phyloP scores from a whole-genome alignment of 345 rosid genomes.

The Brassica juncea region DNA sequence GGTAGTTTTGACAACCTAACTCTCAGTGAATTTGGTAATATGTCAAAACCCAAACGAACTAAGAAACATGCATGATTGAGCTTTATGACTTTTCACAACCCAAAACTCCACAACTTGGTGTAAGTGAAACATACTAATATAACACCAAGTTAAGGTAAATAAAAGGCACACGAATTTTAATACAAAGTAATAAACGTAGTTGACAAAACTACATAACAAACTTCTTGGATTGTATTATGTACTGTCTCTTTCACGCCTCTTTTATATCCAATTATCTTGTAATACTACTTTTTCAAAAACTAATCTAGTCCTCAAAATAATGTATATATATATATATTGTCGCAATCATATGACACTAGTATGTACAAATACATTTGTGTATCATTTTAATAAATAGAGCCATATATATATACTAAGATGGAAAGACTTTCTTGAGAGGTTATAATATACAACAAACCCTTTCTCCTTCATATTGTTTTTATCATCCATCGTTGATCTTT shows the following conservation, averaged over 20 bases:
- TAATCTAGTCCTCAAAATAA: neutral
- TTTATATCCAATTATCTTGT: slow-evolving; percentile 12
- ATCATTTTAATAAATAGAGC: neutral
- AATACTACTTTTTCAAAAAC: slow-evolving; percentile 13
- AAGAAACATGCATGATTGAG: neutral
- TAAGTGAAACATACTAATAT: neutral
- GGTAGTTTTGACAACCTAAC: neutral
- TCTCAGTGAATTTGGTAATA: neutral
- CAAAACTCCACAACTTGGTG: neutral
- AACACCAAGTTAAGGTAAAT: neutral
- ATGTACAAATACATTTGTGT: neutral
- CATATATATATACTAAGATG: slow-evolving; percentile 15
- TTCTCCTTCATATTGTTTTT: neutral
- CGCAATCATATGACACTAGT: slow-evolving; percentile 23
- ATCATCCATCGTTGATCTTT: neutral
- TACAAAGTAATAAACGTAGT: neutral
- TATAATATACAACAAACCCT: neutral
- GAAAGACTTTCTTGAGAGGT: slow-evolving; percentile 11
- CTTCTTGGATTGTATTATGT: slow-evolving; percentile 17
- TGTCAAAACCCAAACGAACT: neutral
- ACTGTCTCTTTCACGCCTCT: slow-evolving; percentile 24
- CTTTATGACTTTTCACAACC: neutral
- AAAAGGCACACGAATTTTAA: neutral
- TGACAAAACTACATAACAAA: slow-evolving; percentile 17
- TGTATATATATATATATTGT: neutral